Evolutionary conservation across 306 rosid species (phyloP).

Genomic region (Prunus armeniaca): DNA sequence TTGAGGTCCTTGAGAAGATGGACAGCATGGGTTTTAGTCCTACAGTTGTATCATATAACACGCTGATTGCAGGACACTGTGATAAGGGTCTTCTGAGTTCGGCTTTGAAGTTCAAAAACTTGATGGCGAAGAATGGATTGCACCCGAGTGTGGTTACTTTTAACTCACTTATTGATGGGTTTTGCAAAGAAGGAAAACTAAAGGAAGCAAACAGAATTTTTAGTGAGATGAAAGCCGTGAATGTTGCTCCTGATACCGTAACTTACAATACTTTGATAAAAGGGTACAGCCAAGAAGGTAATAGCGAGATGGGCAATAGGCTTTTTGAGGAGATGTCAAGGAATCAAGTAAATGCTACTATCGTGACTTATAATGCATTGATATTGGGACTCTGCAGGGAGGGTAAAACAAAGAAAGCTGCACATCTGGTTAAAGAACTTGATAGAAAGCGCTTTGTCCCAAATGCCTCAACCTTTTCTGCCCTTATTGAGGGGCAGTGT

Average conservation of each 20-base stretch:
- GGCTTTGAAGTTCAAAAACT: conserved; percentile 52
- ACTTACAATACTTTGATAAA: too few species aligned
- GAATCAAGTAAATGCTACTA: too few species aligned
- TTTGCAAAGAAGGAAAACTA: conserved; percentile 66
- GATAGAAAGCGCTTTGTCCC: conserved; percentile 60
- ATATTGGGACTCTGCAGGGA: conserved; percentile 81
- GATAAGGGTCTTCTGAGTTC: conserved; percentile 55
- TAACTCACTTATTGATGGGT: conserved; percentile 65
- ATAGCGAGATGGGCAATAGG: too few species aligned
- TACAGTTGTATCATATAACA: conserved; percentile 57
- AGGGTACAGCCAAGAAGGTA: too few species aligned
- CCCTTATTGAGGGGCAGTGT: conserved; percentile 69
- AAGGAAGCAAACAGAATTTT: conserved; percentile 64
- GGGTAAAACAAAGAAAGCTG: conserved; percentile 85
- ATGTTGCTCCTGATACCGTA: too few species aligned
- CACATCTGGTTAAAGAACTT: conserved; percentile 61
- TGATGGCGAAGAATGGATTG: conserved; percentile 56
- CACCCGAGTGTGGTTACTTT: conserved; percentile 57
- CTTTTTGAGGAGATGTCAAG: too few species aligned
- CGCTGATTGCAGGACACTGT: conserved; percentile 71
- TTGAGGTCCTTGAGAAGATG: conserved; percentile 53
- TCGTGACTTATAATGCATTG: conserved; percentile 76
- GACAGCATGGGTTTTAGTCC: conserved; percentile 65
- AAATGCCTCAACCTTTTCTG: conserved; percentile 70
- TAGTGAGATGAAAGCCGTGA: conserved; percentile 56